Base-by-base conservation (phyloP, 2,329 filamentous ascomycete species). In the Colletotrichum incanum region DNA sequence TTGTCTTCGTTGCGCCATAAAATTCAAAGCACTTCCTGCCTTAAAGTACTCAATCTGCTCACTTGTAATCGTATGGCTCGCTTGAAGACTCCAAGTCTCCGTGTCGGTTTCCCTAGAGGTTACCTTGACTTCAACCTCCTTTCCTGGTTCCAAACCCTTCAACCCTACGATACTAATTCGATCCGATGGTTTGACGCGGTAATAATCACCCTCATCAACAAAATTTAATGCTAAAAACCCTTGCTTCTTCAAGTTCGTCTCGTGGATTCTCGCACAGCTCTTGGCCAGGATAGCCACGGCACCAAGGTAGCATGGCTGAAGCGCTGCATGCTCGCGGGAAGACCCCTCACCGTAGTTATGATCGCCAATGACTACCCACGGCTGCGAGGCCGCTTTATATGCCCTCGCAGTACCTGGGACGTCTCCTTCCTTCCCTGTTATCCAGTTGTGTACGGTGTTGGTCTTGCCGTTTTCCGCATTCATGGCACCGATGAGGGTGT, bases 241-340 rank as follows among this genome's bases (percentile, higher is more conserved):
- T 87, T 94, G 93, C 90, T 96, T 96, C 92, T 96, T 96, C 84
- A 96, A 87, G 88, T 96, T 96, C 83, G 94, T 96, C 88, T 96
- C 94, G 88, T 96, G 94, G 80, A 96, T 96, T 89, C 94, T 93
- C 78, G 94, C 94, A 83, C 96, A 96, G 74, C 89, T 92, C 83
- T 93, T 91, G 82, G 90, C 92, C 80, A 96, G 94, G 83, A 96
- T 93, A 77, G 93, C 91, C 78, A 94, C 88, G 83, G 93, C 93
- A 78, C 93, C 93, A 76, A 96, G 89, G 86, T 95, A 93, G 80
- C 94, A 88, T 78, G 94, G 94, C 87, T 96, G 93, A 74, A 96
- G 89, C 79, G 94, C 94, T 77, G 94, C 94, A 83, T 96, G 94
- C 86, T 96, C 94, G 86, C 94, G 92, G 73, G 93, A 95, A 77